These are phyloP conservation scores for Pythium diclinum DNA, from an alignment of 352 stramenopile species.

Conservation along the genomic window DNA sequence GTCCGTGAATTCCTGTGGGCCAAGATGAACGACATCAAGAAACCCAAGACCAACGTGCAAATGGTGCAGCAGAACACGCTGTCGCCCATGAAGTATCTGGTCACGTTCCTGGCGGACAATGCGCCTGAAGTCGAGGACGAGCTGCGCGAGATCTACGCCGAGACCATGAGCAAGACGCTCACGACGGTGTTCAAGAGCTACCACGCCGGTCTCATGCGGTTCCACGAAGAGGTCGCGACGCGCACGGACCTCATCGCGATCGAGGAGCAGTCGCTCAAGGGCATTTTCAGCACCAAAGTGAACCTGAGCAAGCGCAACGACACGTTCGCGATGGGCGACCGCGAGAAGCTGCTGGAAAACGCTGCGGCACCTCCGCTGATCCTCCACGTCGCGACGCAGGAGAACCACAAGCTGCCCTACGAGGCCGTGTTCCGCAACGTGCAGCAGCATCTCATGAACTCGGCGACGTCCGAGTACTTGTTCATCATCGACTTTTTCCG, in stretches of 20 bases:
- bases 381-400: conserved; percentile 92
- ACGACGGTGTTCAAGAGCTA: conserved; percentile 96
- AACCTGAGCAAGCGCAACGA: conserved; percentile 96
- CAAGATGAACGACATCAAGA: conserved; percentile 92
- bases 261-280: conserved; percentile 92
- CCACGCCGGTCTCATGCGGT: conserved; percentile 92
- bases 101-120: conserved; percentile 94
- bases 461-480: conserved; percentile 96
- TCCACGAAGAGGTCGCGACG: conserved; percentile 92
- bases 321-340: conserved; percentile 91
- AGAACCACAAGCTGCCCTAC: conserved; percentile 92
- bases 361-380: conserved; percentile 87
- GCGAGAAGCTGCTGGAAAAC: conserved; percentile 88
- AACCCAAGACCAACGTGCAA: conserved; percentile 97
- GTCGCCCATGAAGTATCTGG: conserved; percentile 94
- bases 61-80: conserved; percentile 98
- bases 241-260: conserved; percentile 94
- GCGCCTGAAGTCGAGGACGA: conserved; percentile 93
- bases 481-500: conserved; percentile 95
- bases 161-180: conserved; percentile 97
- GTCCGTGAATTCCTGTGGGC: conserved; percentile 94
- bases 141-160: conserved; percentile 94
- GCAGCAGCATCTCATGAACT: conserved; percentile 97
- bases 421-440: conserved; percentile 96
- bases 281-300: conserved; percentile 82